Base-by-base conservation (phyloP, 371 early-diverging fungal species). In the Nematocida homosporus region DNA sequence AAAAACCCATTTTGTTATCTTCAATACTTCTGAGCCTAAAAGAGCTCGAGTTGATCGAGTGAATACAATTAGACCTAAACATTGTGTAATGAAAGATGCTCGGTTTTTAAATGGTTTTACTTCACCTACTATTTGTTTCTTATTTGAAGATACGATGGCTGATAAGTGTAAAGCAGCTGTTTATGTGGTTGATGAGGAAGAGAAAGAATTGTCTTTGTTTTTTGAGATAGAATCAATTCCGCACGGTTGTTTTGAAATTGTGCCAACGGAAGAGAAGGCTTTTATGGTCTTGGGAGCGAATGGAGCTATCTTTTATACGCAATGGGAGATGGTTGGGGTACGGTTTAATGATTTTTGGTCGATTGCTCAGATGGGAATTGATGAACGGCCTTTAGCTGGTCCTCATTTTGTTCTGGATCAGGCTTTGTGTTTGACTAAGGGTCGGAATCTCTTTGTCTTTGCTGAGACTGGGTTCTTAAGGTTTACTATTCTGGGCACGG, bases 221-320 rank as follows among this genome's bases (percentile, higher is more conserved):
- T 72, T 72, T 60, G 59, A 59, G 75, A 54, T 72, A 2, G 53
- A 44, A 8, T 38, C 63, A 2, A 42, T 72, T 1, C 75, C 75
- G 37, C 60, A 72, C 51, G 75, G 75, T 18, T 72, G 75, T 59
- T 72, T 61, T 54, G 16, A 8, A 1, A 38, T 72, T 0, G 48
- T 35, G 6, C 42, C 75, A 30, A 72, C 50, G 37, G 48, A 59
- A 3, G 75, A 72, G 0, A 44, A 47, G 50, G 63, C 40, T n/a
- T 72, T 72, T 61, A 72, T 72, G 75, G 75, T 72, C 5, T 64
- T 72, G 3, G 75, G 75, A 16, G 63, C 75, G 1, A 68, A 64
- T 32, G 75, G 75, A 37, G 75, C 60, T 4, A 29, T 72, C 0
- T 72, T 72, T 40, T 72, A 72, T 42, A 72, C 52, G 34, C 75